Conservation (phyloP, 768 basidiomycete species). For the Baorangia bicolor region DNA sequence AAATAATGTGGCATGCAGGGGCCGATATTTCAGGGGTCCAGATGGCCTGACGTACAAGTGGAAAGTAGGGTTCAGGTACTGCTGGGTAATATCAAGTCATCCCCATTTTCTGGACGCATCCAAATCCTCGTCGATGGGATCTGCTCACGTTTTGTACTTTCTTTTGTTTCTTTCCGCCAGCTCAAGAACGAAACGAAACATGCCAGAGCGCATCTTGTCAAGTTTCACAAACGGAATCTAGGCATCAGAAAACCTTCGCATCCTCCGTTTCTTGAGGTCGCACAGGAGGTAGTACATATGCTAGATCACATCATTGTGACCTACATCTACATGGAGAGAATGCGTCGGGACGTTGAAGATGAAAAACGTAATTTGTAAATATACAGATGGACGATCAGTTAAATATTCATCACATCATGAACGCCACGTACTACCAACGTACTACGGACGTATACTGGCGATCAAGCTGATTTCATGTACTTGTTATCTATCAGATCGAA, state of each 20-base stretch:
- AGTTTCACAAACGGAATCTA: slow-evolving; percentile 19
- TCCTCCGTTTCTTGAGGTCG: slow-evolving; percentile 29
- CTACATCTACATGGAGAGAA: slow-evolving; percentile 32
- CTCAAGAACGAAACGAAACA: slow-evolving; percentile 16
- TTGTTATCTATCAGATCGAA: neutral
- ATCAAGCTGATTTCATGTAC: neutral
- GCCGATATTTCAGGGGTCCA: slow-evolving; percentile 29
- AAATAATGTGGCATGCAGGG: slow-evolving; percentile 7
- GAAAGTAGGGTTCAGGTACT: slow-evolving; percentile 21
- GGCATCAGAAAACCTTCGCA: slow-evolving; percentile 18
- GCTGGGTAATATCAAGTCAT: slow-evolving; percentile 21
- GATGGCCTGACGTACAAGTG: slow-evolving; percentile 35
- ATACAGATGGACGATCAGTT: neutral
- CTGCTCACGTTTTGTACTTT: neutral
- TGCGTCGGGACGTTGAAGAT: slow-evolving; percentile 26
- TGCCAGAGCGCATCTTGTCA: slow-evolving; percentile 10
- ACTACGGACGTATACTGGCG: too few species aligned
- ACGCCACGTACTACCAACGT: too few species aligned
- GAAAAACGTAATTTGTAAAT: slow-evolving; percentile 6
- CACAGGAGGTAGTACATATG: slow-evolving; percentile 25
- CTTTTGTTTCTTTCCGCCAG: neutral
- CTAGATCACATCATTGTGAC: slow-evolving; percentile 34
- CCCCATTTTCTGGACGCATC: neutral
- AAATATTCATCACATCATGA: neutral
- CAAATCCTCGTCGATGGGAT: neutral